Conservation (phyloP, 2,329 filamentous ascomycete genomes). For the Coniochaeta ligniaria region DNA sequence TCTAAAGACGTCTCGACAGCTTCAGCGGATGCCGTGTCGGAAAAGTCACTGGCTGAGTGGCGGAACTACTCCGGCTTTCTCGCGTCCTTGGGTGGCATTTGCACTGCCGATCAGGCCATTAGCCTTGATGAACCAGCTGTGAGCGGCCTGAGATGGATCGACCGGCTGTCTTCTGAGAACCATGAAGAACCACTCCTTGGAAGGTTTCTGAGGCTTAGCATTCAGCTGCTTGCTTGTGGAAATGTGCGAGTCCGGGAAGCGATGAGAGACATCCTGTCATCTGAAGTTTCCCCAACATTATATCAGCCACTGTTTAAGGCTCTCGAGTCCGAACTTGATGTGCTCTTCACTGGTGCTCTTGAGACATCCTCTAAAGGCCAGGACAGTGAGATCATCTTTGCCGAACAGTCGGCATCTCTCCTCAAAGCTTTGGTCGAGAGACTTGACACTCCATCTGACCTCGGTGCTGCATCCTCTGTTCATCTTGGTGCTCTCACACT, state of each 20-base stretch:
- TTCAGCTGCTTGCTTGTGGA: conserved; percentile 57
- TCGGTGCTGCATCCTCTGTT: conserved; percentile 54
- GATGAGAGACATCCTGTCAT: conserved; percentile 58
- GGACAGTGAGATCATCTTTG: conserved; percentile 58
- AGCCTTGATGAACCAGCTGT: conserved; percentile 51
- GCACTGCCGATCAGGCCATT: conserved; percentile 51
- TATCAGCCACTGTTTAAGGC: conserved; percentile 58
- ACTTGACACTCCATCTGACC: conserved; percentile 55
- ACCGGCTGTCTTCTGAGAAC: conserved; percentile 49
- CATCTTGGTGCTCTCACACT: conserved; percentile 57
- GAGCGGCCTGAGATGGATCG: conserved; percentile 57
- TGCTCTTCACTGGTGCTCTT: conserved; percentile 51
- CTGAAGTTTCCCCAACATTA: conserved; percentile 54
- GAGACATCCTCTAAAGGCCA: conserved; percentile 43
- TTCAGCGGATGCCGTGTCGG: conserved; percentile 42
- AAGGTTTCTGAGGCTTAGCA: conserved; percentile 54
- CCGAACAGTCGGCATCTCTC: conserved; percentile 59
- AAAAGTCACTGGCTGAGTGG: conserved; percentile 55
- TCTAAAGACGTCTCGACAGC: conserved; percentile 56
- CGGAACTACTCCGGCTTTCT: conserved; percentile 63
- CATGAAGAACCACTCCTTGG: conserved; percentile 54
- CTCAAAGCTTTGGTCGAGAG: conserved; percentile 57
- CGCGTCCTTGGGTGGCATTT: conserved; percentile 59
- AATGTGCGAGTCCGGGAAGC: conserved; percentile 60
- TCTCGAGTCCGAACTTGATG: conserved; percentile 57